A percentile compares a stretch with the other conserved stretches of the same genome.
phyloP scores from a whole-genome alignment of 108 stramenopile species.

The Cyclotella atomus region DNA sequence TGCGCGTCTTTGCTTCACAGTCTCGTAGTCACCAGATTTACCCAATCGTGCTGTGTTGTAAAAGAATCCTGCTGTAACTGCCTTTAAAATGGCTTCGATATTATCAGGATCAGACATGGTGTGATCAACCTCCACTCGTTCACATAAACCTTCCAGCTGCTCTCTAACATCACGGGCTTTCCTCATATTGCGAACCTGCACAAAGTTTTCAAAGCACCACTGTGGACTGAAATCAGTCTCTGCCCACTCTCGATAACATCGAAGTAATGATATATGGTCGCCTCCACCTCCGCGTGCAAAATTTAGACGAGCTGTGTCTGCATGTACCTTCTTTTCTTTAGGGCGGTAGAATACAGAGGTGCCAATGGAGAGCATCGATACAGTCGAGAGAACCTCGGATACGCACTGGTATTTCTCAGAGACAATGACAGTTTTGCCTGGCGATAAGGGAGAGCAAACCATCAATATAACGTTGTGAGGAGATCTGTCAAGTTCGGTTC shows the following conservation, averaged over 20 bases:
- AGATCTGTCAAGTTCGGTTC: background rate
- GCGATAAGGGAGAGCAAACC: background rate
- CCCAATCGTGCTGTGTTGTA: slow-evolving; percentile 95
- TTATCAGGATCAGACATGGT: slow-evolving; percentile 73
- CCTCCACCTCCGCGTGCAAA: slow-evolving; percentile 98
- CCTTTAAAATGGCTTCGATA: slow-evolving; percentile 84
- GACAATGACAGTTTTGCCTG: slow-evolving; percentile 88
- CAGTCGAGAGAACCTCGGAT: slow-evolving; percentile 91
- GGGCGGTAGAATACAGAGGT: slow-evolving; percentile 96
- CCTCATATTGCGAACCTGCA: slow-evolving; percentile 93
- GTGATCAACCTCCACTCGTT: slow-evolving; percentile 96
- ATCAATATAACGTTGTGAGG: too few relatives aligned
- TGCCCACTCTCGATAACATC: slow-evolving; percentile 96
- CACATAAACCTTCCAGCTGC: slow-evolving; percentile 97
- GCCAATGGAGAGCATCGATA: slow-evolving; percentile 95
- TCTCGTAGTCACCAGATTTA: slow-evolving; percentile 93
- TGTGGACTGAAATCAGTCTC: slow-evolving; percentile 91
- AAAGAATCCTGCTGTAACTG: slow-evolving; percentile 98
- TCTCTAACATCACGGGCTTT: slow-evolving; percentile 97
- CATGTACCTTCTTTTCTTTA: slow-evolving; percentile 97
- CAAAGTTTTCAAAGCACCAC: slow-evolving; percentile 99
- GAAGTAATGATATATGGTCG: slow-evolving; percentile 91
- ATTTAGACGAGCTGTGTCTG: slow-evolving; percentile 95
- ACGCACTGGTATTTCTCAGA: slow-evolving; percentile 95
- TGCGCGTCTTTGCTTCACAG: slow-evolving; percentile 93